Conservation (phyloP, 331 rosid genomes). For the Quercus tomentella region DNA sequence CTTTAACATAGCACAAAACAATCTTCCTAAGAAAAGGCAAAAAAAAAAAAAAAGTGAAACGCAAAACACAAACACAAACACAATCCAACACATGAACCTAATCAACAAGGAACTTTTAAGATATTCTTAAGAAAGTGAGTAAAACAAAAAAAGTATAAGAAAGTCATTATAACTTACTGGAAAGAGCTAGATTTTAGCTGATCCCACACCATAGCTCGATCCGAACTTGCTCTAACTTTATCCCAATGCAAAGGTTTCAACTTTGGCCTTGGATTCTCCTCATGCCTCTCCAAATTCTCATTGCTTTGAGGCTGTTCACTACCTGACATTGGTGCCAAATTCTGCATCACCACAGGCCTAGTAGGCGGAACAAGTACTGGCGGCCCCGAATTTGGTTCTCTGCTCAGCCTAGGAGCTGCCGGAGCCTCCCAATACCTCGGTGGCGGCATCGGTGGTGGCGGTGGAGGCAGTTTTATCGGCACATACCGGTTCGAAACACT, state of each 20-base stretch:
- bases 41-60: background rate
- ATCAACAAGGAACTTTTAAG: background rate
- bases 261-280: conserved; percentile 57
- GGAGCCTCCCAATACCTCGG: conserved; percentile 59
- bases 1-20: background rate
- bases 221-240: conserved; percentile 78
- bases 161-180: conserved; percentile 49
- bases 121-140: background rate
- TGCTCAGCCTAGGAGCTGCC: conserved; percentile 4
- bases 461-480: conserved; percentile 40
- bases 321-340: background rate
- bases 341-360: conserved; percentile 44
- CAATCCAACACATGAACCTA: background rate
- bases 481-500: background rate
- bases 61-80: background rate
- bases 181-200: conserved; percentile 79
- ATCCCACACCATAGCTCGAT: conserved; percentile 91
- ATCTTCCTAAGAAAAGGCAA: background rate
- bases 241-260: conserved; percentile 94
- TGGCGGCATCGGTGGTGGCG: conserved; percentile 57
- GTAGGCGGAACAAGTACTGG: conserved; percentile 59
- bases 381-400: conserved; percentile 37
- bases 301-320: conserved; percentile 11
- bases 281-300: conserved; percentile 15
- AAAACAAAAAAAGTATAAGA: background rate